Percentiles rank a stretch among this genome's conserved stretches.
Evolutionary conservation across 139 green algal species (phyloP).

Genomic region (Chlorella sp.): DNA sequence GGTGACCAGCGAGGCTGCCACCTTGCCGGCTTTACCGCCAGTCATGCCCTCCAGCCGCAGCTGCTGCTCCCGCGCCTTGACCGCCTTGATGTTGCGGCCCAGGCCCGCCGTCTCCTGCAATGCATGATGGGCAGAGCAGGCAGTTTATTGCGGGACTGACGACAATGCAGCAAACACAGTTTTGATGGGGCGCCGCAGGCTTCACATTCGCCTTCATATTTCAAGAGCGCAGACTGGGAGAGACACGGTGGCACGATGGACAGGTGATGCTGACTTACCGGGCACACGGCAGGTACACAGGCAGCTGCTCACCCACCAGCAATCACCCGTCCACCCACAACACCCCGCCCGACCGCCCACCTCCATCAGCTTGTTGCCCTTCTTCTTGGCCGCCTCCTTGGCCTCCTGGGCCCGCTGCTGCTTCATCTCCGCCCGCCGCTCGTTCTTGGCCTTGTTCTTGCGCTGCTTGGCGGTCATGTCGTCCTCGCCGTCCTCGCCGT

Average conservation of each 20-base stretch:
- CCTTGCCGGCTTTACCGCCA: conserved; percentile 59
- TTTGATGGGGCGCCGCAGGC: too few species aligned
- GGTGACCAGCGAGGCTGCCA: conserved; percentile 57
- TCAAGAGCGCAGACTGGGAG: too few species aligned
- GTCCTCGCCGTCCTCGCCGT: conserved; percentile 9
- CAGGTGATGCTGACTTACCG: too few species aligned
- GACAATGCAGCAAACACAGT: too few species aligned
- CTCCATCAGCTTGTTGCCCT: conserved; percentile 28
- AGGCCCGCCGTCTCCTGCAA: conserved; percentile 51
- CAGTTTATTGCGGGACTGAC: too few species aligned
- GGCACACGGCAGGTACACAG: too few species aligned
- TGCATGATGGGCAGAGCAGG: neutral
- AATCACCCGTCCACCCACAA: neutral
- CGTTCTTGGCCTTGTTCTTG: conserved; percentile 28
- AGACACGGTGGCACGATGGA: too few species aligned
- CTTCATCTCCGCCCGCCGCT: conserved; percentile 40
- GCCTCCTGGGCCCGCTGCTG: conserved; percentile 44
- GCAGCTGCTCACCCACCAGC: too few species aligned
- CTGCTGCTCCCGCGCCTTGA: conserved; percentile 61
- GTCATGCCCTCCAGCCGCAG: conserved; percentile 70
- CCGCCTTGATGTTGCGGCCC: conserved; percentile 46
- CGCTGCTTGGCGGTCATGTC: conserved; percentile 15
- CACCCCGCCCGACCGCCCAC: neutral
- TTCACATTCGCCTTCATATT: too few species aligned
- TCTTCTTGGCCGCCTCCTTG: conserved; percentile 36